Base-by-base conservation (phyloP, 257 asterid genomes). In the Forsythia viridissima region DNA sequence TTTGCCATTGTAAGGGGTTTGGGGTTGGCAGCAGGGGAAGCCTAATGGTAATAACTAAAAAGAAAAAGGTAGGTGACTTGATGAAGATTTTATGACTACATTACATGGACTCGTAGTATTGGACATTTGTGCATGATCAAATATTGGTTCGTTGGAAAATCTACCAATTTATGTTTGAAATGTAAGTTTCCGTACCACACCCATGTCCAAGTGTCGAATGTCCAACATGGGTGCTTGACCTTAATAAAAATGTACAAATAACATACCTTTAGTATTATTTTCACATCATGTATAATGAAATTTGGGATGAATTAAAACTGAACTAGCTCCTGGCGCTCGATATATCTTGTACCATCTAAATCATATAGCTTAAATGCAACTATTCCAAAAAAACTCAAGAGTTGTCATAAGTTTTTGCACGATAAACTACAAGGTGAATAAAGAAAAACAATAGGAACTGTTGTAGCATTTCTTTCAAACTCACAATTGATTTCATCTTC, bases 321-420 rank as follows among this genome's bases (percentile, higher is more conserved):
- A 79, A 71, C 82, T 89, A 95, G 98, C 99, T 96, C 97, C 77
- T 91, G 92, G 3, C 98, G 91, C 82, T 96, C 99, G 41, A 96
- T 96, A 85, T 91, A 92, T 81, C 99, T 98, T 41, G 97, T 93
- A 80, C 93, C 92, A 73, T 93, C 97, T 92, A 96, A 57, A 84
- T 96, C 99, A 87, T 93, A 93, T 34, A 96, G 95, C 96, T 84
- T 96, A 84, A 93, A 96, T 41, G 98, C 91, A 88, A 91, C 99
- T 96, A 86, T 12, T 80, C 59, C 55, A 78, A 61, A 79, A 24
- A 41, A 75, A 81, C 6, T 24, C 24, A 24, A 24, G 24, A 24
- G 24, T 24, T 24, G 24, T 24, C 24, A 24, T 24, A 24, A 24
- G 24, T 24, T 24, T 24, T 24, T 24, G 24, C 24, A 24, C 24